Base-by-base conservation (phyloP, 352 stramenopile genomes). In the Phytophthora hibernalis region DNA sequence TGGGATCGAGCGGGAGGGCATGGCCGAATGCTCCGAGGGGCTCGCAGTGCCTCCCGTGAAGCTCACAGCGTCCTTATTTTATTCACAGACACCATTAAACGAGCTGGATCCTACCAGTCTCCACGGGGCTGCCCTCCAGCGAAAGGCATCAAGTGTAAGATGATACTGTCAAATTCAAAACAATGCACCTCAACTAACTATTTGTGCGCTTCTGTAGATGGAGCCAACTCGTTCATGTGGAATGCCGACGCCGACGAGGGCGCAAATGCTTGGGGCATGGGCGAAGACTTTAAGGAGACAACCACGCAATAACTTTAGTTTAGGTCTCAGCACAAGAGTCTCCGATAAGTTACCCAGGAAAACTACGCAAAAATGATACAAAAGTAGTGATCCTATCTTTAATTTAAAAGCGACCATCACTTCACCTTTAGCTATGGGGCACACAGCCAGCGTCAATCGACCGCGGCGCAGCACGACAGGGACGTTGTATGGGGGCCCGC, bases 171-270 rank as follows among this genome's bases (percentile, higher is more conserved):
- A 33, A n/a, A 30, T 20, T 31, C 38, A 37, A 35, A 20, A 6
- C 61, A 15, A 2, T 65, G 13, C 16, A 54, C 20, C 38, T 48
- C 12, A 35, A 18, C 64, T 71, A 24, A 71, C 22, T 20, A 53
- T 20, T 47, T 52, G 43, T 20, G 50, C 10, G 49, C 1, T 30
- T 52, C 16, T 72, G 42, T 56, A 91, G 80, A 81, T 30, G 80
- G 82, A 26, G 71, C 79, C 52, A 93, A 93, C 51, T 81, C 78
- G 42, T 93, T 93, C 58, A 83, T 81, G 43, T 91, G 84, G 84
- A 90, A 91, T 61, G 59, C 66, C 7, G 80, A 93, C 43, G 73
- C 80, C 5, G 80, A 90, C 47, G 80, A 91, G 68, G 80, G 81
- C 3, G 76, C 82, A 6, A 89, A 89, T 28, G 80, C 80, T 12